Evolutionary conservation across 2,329 filamentous ascomycete genomes (phyloP).

Genomic region (Pezicula rhizophila): DNA sequence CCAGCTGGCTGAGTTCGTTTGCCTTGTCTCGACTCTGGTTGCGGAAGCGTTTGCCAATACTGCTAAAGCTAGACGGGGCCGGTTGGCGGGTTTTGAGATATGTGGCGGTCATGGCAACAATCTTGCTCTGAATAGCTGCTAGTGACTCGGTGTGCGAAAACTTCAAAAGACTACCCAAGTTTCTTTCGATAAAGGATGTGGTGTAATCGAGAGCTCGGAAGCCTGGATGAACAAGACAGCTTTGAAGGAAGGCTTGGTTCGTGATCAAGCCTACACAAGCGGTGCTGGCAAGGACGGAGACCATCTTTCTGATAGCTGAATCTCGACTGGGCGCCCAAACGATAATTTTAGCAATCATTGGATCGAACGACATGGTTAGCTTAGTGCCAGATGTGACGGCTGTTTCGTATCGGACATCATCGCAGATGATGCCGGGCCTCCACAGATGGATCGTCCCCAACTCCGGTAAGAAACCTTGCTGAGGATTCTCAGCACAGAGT

Average conservation of each 20-base stretch:
- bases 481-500: slow-evolving; percentile 33
- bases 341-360: slow-evolving; percentile 37
- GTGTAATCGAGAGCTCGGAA: slow-evolving; percentile 61
- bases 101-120: slow-evolving; percentile 2
- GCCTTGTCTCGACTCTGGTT: too few species aligned
- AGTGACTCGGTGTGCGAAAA: neutral
- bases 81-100: slow-evolving; percentile 19
- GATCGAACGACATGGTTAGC: slow-evolving; percentile 35
- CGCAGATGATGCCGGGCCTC: slow-evolving; percentile 15
- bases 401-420: slow-evolving; percentile 31
- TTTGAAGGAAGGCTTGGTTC: slow-evolving; percentile 67
- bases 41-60: too few species aligned
- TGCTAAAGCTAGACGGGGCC: too few species aligned
- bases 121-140: too few species aligned
- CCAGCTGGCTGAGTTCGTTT: too few species aligned
- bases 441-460: slow-evolving; percentile 31
- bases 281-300: slow-evolving; percentile 26
- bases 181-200: slow-evolving; percentile 50
- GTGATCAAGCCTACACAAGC: slow-evolving; percentile 43
- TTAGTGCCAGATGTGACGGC: slow-evolving; percentile 28
- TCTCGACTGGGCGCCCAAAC: slow-evolving; percentile 33
- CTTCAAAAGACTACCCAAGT: neutral
- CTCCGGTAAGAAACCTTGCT: slow-evolving; percentile 30
- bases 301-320: slow-evolving; percentile 31
- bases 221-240: slow-evolving; percentile 54